Evolutionary conservation across 1,284 basidiomycete species (phyloP), one percentile per base, ranked within the genome.

Genomic region (Coniophora puteana): DNA sequence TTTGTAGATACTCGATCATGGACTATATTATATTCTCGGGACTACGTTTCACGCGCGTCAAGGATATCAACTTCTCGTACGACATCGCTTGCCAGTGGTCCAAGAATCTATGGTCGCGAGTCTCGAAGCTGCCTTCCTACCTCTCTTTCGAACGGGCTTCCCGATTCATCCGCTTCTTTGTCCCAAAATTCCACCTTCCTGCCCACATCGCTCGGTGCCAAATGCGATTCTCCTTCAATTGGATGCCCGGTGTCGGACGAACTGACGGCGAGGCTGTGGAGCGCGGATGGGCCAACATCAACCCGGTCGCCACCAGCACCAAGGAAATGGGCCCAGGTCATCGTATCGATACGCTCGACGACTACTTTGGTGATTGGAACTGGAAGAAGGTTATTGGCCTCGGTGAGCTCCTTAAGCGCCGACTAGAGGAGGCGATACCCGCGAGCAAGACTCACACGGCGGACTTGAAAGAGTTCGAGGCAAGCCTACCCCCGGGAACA

Each of bases 51-150:
- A 13, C 16, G 13, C 23, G 11, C 2, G 3, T 36, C 13, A 26
- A 12, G 8, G 43, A 17, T n/a, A 43, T 14, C 3, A 40, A 20
- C 20, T 3, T 36, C 8, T 46, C 47, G 12, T 54, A 50, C 23
- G 49, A 53, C 30, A 50, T 54, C 20, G 40, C 42, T 0, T 54
- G 52, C 28, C 52, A 51, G 27, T 54, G 46, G 38, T 30, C 18
- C 12, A 46, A 39, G 4, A 43, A 51, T 14, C 33, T 52, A 12
- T 36, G 24, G n/a, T 10, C 8, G 12, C 38, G 47, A 8, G 44
- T 35, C n/a, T 8, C 1, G 2, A n/a, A n/a, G n/a, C n/a, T n/a
- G n/a, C n/a, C n/a, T n/a, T 21, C 30, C 1, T 10, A 16, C 3
- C 8, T 14, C 12, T n/a, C n/a, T n/a, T n/a, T n/a, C n/a, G n/a